Evolutionary conservation across 305 asterid genomes (phyloP).

Genomic region (Rubia peregrina): DNA sequence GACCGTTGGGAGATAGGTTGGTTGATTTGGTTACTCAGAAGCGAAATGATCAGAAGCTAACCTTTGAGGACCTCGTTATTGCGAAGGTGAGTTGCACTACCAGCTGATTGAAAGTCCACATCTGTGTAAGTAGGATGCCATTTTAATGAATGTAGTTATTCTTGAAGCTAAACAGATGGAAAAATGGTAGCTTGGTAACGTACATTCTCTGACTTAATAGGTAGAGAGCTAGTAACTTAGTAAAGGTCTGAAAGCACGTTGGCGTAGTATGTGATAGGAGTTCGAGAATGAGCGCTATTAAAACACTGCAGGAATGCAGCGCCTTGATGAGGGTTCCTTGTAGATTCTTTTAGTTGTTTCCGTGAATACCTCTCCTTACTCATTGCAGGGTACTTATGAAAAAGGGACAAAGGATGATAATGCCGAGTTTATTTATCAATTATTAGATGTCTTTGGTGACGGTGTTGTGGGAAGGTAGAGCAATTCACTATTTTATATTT

Average conservation of each 20-base stretch:
- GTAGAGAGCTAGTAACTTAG: neutral
- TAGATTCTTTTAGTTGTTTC: neutral
- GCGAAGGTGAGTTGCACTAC: conserved; percentile 49
- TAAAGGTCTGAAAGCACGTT: neutral
- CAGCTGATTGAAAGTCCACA: neutral
- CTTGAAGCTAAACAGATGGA: neutral
- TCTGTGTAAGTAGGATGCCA: neutral
- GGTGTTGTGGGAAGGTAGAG: conserved; percentile 63
- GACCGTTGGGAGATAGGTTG: conserved; percentile 73
- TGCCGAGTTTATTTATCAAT: conserved; percentile 76
- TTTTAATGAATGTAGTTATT: neutral
- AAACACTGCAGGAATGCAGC: neutral
- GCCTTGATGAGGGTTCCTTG: neutral
- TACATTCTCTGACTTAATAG: neutral
- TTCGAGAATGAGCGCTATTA: neutral
- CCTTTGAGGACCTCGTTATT: conserved; percentile 83
- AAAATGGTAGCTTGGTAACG: neutral
- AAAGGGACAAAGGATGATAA: conserved; percentile 84
- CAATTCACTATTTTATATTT: conserved; percentile 4
- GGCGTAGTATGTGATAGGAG: neutral
- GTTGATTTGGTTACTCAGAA: conserved; percentile 68
- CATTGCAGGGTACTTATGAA: conserved; percentile 72
- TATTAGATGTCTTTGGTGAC: conserved; percentile 63
- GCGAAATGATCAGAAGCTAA: conserved; percentile 63
- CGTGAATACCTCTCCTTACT: neutral